A percentile compares a stretch with the other conserved stretches of the same genome.
Evolutionary conservation across 345 rosid genomes (phyloP).

Genomic region (Euphorbia peplus): DNA sequence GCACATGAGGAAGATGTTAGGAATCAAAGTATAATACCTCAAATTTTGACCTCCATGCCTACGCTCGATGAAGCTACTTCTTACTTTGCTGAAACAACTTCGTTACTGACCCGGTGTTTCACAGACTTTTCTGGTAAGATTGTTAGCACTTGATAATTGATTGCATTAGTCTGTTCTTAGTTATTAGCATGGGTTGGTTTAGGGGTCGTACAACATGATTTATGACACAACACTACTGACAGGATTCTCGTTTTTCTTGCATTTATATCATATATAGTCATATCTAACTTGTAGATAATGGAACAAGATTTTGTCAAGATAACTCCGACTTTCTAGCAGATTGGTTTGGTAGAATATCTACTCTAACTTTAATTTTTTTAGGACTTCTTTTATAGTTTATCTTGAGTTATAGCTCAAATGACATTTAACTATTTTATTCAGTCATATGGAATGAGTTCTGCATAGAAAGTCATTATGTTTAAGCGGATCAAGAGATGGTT

Average conservation of each 20-base stretch:
- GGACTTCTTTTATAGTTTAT: too few relatives aligned
- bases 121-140: slow-evolving; percentile 50
- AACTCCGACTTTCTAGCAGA: too few relatives aligned
- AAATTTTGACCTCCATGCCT: slow-evolving; percentile 43
- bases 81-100: slow-evolving; percentile 54
- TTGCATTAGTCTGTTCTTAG: background rate
- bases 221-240: too few relatives aligned
- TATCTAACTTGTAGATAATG: too few relatives aligned
- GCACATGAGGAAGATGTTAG: slow-evolving; percentile 25
- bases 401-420: background rate
- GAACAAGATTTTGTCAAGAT: too few relatives aligned
- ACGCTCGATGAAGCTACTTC: slow-evolving; percentile 53
- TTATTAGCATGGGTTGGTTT: background rate
- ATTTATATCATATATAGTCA: too few relatives aligned
- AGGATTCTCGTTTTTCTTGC: too few relatives aligned
- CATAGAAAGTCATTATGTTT: background rate
- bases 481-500: background rate
- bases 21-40: slow-evolving; percentile 34
- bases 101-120: slow-evolving; percentile 53
- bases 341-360: too few relatives aligned
- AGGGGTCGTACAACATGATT: too few relatives aligned
- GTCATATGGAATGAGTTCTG: background rate
- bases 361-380: too few relatives aligned
- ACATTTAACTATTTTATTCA: background rate
- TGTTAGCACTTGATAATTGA: background rate